Base-by-base conservation (phyloP, 495 filamentous ascomycete species). In the Neurospora sp. region DNA sequence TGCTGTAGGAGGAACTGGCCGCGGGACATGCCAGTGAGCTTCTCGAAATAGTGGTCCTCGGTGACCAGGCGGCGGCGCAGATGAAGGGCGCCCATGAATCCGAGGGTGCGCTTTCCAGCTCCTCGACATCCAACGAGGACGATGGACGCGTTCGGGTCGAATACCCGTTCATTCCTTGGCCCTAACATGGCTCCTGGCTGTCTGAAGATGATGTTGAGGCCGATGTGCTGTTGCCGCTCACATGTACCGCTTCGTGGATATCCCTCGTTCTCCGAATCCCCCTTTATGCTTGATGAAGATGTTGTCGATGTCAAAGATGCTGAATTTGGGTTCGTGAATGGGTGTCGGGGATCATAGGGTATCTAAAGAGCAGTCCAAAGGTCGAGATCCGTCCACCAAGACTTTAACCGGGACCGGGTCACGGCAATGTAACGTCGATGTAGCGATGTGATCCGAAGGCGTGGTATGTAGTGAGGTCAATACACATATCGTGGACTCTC, bases 111-210 rank as follows among this genome's bases (percentile, higher is more conserved):
- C 78, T 94, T 94, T 16, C 92, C 92, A 6, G 91, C 90, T 4
- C 92, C 91, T 20, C 90, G 89, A 71, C 91, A 88, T 27, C 92
- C 92, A 35, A 94, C 87, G 22, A 95, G 83, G 2, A 93, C 90
- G 70, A 95, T 88, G 2, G 92, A 93, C 3, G 90, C 89, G 74
- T 90, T 85, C 0, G 83, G 79, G 39, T 86, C 82, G 77, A 93
- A 93, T 22, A 80, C 71, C 71, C 84, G 81, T 37, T 81, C 76
- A 70, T 83, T 85, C 40, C 76, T 78, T 37, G 78, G 74, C 14
- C 78, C 71, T 16, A 76, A 70, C 72, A 83, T 78, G 38, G 74
- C 40, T 69, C 14, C 12, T 16, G 69, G n/a, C 27, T 31, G 27
- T 31, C 27, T 35, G 27, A 27, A 7, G 20, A 9, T 1, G 20